phyloP scores from a whole-genome alignment of 306 rosid genomes.

The Inga oerstediana region DNA sequence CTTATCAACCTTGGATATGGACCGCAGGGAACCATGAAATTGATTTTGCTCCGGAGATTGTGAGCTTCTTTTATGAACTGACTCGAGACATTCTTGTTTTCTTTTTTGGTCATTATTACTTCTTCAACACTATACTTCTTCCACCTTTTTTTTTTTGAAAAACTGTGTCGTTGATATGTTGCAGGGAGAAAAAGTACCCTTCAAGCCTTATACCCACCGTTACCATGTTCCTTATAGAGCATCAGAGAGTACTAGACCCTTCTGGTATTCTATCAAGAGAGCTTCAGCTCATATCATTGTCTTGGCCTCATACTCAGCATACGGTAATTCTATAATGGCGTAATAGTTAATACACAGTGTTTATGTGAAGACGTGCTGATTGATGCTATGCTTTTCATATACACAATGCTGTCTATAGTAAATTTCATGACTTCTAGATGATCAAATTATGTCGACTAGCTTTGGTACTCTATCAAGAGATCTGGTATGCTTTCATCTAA shows the following conservation, averaged over 20 bases:
- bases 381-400: not conserved
- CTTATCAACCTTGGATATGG: slow-evolving; percentile 99
- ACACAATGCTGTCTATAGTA: not conserved
- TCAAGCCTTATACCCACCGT: slow-evolving; percentile 66
- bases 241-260: slow-evolving; percentile 61
- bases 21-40: slow-evolving; percentile 91
- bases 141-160: not conserved
- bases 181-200: slow-evolving; percentile 72
- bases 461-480: slow-evolving; percentile 52
- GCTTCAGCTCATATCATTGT: slow-evolving; percentile 88
- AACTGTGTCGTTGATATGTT: not conserved
- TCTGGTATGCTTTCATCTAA: not conserved
- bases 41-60: slow-evolving; percentile 80
- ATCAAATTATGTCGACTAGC: slow-evolving; percentile 46
- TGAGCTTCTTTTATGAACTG: slow-evolving; percentile 38
- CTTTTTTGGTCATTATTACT: not conserved
- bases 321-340: slow-evolving; percentile 50
- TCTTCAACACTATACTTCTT: not conserved
- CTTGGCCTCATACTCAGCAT: slow-evolving; percentile 81
- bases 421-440: slow-evolving; percentile 29
- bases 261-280: slow-evolving; percentile 93
- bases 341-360: not conserved
- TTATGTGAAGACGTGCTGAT: not conserved
- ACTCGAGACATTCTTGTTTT: not conserved
- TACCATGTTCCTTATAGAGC: slow-evolving; percentile 69